Conservation (phyloP, 805 yeast species). For the Metschnikowia rubicola region DNA sequence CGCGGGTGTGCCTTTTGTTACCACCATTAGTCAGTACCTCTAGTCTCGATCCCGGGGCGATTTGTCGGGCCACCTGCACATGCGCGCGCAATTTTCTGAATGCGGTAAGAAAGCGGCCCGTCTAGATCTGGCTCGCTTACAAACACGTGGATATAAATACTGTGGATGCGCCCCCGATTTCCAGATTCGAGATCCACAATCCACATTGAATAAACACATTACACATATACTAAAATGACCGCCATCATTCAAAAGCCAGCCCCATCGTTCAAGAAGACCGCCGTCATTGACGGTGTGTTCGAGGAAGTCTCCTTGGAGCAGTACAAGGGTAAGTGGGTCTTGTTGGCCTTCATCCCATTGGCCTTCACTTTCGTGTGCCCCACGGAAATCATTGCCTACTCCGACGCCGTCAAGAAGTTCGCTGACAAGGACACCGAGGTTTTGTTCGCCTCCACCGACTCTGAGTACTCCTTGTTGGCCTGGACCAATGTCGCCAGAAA, state of each 20-base stretch:
- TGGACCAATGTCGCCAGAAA: conserved; percentile 97
- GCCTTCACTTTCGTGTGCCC: conserved; percentile 99
- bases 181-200: not conserved
- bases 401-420: conserved; percentile 90
- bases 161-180: conserved; percentile 5
- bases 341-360: conserved; percentile 95
- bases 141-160: conserved; percentile 15
- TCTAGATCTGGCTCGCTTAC: conserved; percentile 16
- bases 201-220: not conserved
- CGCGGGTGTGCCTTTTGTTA: not conserved
- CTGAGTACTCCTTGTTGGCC: conserved; percentile 94
- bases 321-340: conserved; percentile 97
- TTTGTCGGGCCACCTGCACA: conserved; percentile 9
- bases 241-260: conserved; percentile 93
- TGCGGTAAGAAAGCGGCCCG: conserved; percentile 16
- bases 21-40: not conserved
- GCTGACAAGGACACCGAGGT: conserved; percentile 82
- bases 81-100: conserved; percentile 1
- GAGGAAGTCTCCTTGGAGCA: conserved; percentile 93
- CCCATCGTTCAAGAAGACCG: conserved; percentile 93
- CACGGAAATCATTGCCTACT: conserved; percentile 98
- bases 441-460: conserved; percentile 96
- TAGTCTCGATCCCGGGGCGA: not conserved
- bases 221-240: conserved; percentile 52
- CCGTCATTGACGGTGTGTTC: conserved; percentile 93